Conservation (phyloP, 108 stramenopile genomes). For the Conticribra guillardii region DNA sequence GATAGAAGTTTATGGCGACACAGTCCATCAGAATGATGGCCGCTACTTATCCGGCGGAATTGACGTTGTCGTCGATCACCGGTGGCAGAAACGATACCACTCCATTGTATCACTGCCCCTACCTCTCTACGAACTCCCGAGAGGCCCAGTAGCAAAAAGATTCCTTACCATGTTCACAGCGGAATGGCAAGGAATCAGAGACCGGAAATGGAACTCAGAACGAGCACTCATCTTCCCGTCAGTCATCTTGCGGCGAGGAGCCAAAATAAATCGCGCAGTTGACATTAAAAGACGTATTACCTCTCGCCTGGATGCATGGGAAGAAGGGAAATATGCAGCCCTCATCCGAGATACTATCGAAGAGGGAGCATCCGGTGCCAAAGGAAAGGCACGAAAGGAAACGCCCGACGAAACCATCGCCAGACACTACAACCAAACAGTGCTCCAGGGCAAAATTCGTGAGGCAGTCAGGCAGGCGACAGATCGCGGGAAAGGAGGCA, state of each 20-base stretch:
- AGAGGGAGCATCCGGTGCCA: not conserved
- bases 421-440: conserved; percentile 22
- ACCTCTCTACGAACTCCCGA: not conserved
- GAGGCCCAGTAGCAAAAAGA: not conserved
- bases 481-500: conserved; percentile 9
- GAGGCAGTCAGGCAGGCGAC: conserved; percentile 30
- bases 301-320: conserved; percentile 12
- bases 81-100: not conserved
- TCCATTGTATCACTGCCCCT: not conserved
- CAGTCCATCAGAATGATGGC: not conserved
- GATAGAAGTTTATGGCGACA: not conserved
- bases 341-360: conserved; percentile 1
- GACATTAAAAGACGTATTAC: conserved; percentile 11
- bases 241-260: not conserved
- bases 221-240: not conserved
- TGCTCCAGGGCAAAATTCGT: conserved; percentile 30
- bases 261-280: not conserved
- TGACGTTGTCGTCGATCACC: not conserved
- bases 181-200: conserved; percentile 10
- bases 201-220: conserved; percentile 17
- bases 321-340: conserved; percentile 6
- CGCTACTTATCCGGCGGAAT: not conserved
- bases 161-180: not conserved
- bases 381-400: not conserved
- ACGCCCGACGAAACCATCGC: not conserved